Base-by-base conservation (phyloP, 2,329 filamentous ascomycete genomes). In the Hymenoscyphus occultus region DNA sequence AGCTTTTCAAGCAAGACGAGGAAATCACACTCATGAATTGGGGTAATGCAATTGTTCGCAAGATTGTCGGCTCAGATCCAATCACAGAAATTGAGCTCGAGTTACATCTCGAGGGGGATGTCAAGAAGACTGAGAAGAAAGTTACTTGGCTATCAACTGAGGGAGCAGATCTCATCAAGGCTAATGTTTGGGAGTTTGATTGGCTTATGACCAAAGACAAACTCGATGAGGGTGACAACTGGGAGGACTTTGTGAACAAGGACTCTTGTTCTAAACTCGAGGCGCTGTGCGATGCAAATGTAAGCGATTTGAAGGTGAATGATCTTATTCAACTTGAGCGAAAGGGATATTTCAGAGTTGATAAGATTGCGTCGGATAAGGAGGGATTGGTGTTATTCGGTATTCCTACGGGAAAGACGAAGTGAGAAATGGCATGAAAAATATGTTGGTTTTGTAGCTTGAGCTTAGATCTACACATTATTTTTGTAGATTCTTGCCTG, bases 1-100 rank as follows among this genome's bases (percentile, higher is more conserved):
- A 89, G 76, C 85, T 84, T 32, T 96, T 97, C 79, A 90, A 87
- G 72, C 83, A 90, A 66, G 88, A 90, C 74, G 94, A 98, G 80
- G 93, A 97, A 78, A 91, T 98, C 73, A 97, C 94, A 0, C 83
- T 97, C 54, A 97, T 97, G 94, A 90, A 90, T 77, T 98, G 94
- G 94, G 95, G 94, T 72, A 96, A 96, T 74, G 92, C 90, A 13
- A 86, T 93, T 70, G 90, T 95, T 31, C 86, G 88, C 63, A 86
- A 87, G 66, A 86, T 92, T 67, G 79, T 81, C 69, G 81, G 85
- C 59, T 80, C 80, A 40, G 77, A 80, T 64, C 81, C 85, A 59
- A 87, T 97, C 72, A 89, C 87, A 13, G 81, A 80, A 42, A 83
- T 97, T 48, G 90, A 90, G 65, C 82, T 95, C 62, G 92, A 97